phyloP scores from a whole-genome alignment of 345 rosid species.

The Passiflora organensis region DNA sequence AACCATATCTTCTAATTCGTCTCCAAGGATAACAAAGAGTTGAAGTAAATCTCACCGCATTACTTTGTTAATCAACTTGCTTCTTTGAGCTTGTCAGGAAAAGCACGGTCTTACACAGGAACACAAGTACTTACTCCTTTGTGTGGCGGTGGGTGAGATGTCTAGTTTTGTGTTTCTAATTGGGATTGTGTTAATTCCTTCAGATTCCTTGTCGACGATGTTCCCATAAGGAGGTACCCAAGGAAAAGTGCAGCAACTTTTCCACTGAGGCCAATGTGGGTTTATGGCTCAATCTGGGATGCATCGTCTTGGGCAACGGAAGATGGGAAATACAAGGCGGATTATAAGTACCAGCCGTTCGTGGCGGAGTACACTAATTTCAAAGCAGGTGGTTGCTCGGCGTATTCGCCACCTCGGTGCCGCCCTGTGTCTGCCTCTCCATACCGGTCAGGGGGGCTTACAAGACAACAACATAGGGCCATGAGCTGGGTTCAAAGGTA shows the following conservation, averaged over 20 bases:
- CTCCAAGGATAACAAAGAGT: neutral
- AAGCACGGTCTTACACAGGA: no score
- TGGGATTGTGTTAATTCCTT: neutral
- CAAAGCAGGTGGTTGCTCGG: slow-evolving; percentile 73
- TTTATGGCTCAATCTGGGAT: slow-evolving; percentile 97
- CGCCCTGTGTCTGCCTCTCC: slow-evolving; percentile 67
- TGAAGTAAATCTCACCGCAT: no score
- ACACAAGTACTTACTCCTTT: no score
- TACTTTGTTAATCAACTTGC: no score
- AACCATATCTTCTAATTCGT: neutral
- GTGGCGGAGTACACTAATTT: slow-evolving; percentile 67
- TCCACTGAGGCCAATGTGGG: slow-evolving; percentile 93
- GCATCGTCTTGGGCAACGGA: slow-evolving; percentile 99
- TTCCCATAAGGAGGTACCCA: slow-evolving; percentile 88
- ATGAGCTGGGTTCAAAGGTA: slow-evolving; percentile 82
- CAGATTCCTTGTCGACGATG: slow-evolving; percentile 93
- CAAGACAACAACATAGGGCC: slow-evolving; percentile 49
- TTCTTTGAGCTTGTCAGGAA: no score
- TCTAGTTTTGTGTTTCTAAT: neutral
- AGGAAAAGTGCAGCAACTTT: slow-evolving; percentile 70
- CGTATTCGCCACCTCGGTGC: slow-evolving; percentile 57
- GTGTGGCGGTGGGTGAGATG: no score
- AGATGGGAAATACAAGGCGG: slow-evolving; percentile 90
- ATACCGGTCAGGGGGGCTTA: slow-evolving; percentile 59
- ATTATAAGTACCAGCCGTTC: slow-evolving; percentile 84